Evolutionary conservation across 306 rosid genomes (phyloP).

Genomic region (Malus sylvestris): DNA sequence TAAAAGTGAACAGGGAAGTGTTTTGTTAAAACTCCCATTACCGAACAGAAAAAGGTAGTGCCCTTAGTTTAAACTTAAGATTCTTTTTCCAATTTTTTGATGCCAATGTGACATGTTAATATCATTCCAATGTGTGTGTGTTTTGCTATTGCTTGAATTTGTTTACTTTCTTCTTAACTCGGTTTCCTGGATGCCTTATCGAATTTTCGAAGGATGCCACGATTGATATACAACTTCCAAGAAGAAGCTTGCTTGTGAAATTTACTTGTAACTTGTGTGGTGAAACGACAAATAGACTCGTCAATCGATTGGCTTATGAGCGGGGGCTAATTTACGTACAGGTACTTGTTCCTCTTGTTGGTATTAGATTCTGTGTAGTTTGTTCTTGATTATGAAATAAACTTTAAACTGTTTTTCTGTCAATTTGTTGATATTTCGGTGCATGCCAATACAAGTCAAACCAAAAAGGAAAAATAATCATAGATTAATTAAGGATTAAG

Average conservation of each 20-base stretch:
- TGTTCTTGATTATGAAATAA: not conserved
- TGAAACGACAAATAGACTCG: conserved; percentile 72
- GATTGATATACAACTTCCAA: conserved; percentile 59
- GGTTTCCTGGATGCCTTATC: not conserved
- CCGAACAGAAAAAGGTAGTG: not conserved
- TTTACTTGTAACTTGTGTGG: conserved; percentile 70
- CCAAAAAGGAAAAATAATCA: not conserved
- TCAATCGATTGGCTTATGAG: conserved; percentile 78
- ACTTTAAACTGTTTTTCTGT: not conserved
- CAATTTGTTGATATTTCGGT: not conserved
- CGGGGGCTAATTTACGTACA: conserved; percentile 69
- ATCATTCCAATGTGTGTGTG: not conserved
- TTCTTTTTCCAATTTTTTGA: not conserved
- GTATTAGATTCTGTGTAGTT: not conserved
- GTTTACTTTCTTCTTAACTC: not conserved
- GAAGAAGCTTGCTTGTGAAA: conserved; percentile 79
- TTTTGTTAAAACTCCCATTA: too few species aligned
- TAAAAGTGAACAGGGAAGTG: too few species aligned
- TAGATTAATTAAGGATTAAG: not conserved
- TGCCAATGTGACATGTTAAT: not conserved
- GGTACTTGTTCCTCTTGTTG: conserved; percentile 35
- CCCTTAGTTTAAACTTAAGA: not conserved
- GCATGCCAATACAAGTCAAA: not conserved
- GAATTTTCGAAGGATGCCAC: conserved; percentile 42
- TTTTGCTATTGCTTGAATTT: not conserved